Conservation (phyloP, 331 rosid genomes). For the Quercus tomentella region DNA sequence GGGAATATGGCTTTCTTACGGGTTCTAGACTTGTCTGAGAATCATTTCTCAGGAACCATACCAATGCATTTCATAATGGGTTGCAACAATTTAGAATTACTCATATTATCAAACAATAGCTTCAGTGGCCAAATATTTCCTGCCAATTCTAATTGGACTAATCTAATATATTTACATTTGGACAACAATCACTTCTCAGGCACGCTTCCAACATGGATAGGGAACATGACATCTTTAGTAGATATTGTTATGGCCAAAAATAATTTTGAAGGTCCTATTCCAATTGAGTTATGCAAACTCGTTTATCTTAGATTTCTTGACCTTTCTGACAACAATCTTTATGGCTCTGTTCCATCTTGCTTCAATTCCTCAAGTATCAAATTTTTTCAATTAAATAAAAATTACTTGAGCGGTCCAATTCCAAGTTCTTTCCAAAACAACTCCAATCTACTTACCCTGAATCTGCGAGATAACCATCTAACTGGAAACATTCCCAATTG, state of each 20-base stretch:
- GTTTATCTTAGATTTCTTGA: accelerated
- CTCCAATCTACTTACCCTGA: not conserved
- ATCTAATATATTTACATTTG: not conserved
- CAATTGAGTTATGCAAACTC: too few species aligned
- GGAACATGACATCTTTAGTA: accelerated
- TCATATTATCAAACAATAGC: conserved; percentile 2
- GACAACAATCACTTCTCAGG: conserved; percentile 16
- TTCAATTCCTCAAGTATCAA: not conserved
- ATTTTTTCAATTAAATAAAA: not conserved
- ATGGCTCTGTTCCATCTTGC: not conserved
- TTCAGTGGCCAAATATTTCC: conserved; percentile 4
- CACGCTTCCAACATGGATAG: not conserved
- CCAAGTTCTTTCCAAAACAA: conserved; percentile 6
- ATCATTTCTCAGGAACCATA: not conserved
- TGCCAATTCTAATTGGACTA: not conserved
- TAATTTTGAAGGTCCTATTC: too few species aligned
- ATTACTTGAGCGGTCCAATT: not conserved
- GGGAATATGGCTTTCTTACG: too few species aligned
- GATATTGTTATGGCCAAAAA: too few species aligned
- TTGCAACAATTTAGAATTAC: not conserved
- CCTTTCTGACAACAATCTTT: too few species aligned
- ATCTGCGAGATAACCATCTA: not conserved
- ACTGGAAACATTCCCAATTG: conserved; percentile 12
- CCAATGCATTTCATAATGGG: not conserved
- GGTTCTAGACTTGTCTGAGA: too few species aligned